Base-by-base conservation (phyloP, 352 stramenopile species). In the Phytopythium sindhum region DNA sequence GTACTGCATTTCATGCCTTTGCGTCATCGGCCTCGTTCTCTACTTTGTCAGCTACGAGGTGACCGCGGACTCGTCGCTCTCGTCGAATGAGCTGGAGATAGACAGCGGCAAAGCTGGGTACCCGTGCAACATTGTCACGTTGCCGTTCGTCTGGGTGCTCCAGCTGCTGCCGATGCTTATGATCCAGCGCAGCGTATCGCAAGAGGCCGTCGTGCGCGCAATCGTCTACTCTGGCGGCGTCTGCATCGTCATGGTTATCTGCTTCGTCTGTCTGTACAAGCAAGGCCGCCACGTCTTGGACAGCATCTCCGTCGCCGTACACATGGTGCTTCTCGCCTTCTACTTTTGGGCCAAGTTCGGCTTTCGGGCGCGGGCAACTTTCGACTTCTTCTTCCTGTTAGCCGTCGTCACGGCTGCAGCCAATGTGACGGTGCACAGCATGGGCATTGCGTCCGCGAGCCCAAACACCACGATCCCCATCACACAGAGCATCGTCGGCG, bases 101-200 rank as follows among this genome's bases (percentile, higher is more conserved):
- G 45, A 67, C 2, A 61, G 77, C 17, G 53, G 72, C 2, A 69
- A 73, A 1, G 51, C 64, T 1, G 19, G 41, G 53, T 90, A 88
- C 39, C 85, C 83, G 24, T 93, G 85, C 58, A 84, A 77, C 58
- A 23, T 90, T 0, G 62, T 76, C 1, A 73, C 65, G 15, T 72
- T 92, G 31, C 85, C 85, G 15, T 85, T 80, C 24, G 70, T 86
- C 12, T 93, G 87, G 87, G 78, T 90, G 23, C 60, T 93, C 42
- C 85, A 93, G 58, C 59, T 96, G 7, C 54, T 96, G 26, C 87
- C 87, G 1, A 87, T 94, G 68, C 81, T 96, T 24, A 96, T 96
- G 87, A 78, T 88, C 21, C 87, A 96, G 62, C 86, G 81, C 51
- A 91, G 81, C 26, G 78, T 96, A 47, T 94, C 87, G 0, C 72